Base-by-base conservation (phyloP, 345 rosid genomes). In the Sonneratia alba region DNA sequence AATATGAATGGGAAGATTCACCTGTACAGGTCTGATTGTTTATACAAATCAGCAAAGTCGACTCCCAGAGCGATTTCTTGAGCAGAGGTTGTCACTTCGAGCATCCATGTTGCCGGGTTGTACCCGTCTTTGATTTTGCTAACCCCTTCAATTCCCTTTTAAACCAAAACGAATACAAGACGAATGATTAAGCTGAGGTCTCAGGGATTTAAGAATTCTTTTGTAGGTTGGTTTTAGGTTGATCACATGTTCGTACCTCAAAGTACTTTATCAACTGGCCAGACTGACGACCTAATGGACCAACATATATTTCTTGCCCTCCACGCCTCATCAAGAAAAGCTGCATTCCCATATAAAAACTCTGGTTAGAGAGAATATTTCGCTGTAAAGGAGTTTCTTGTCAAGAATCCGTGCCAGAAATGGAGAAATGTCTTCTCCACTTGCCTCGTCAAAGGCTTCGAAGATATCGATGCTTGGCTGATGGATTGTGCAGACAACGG, bases 391-490 rank as follows among this genome's bases (percentile, higher is more conserved):
- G 36, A 32, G 43, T 55, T 11, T 12, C 18, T 22, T 18, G 7
- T 18, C 4, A 21, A 19, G 10, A 56, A 19, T 21, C 62, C 32
- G 32, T 27, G n/a, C 27, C 36, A 13, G 19, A 34, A 10, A 45
- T 11, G 53, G 27, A 7, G 36, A n/a, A 10, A 67, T 32, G 42
- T 32, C 21, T 21, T 48, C n/a, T 8, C 3, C 18, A 21, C 45
- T 70, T 48, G 89, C 98, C 93, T 91, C 98, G 76, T 93, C 96
- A 48, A 93, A 93, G 12, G 97, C 87, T 82, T 93, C 98, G 57
- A 93, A 93, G 38, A 93, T 87, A 76, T 93, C 97, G 0, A 93
- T 91, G 71, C 98, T 93, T 5, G 98, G 98, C 72, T 93, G 97
- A 83, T 93, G 97, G 63, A 93, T 93, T 48, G 97, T 93, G 86